Evolutionary conservation across 805 yeast species (phyloP).

Genomic region (Candida namnaoensis): DNA sequence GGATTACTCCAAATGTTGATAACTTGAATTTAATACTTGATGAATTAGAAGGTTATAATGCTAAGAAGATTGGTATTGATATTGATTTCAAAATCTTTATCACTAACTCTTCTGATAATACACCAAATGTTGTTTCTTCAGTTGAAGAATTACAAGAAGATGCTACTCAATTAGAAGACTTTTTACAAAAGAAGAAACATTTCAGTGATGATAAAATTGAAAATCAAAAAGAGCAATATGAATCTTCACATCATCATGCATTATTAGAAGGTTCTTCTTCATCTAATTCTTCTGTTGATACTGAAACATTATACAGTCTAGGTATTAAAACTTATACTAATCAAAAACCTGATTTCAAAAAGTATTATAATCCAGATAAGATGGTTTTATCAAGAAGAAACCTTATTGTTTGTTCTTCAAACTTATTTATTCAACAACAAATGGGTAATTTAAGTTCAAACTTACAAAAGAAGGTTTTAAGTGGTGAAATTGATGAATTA

Average conservation of each 20-base stretch:
- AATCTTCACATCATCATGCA: neutral
- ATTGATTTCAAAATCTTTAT: slow-evolving; percentile 16
- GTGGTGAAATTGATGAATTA: slow-evolving; percentile 28
- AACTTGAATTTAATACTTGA: neutral
- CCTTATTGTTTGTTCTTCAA: slow-evolving; percentile 39
- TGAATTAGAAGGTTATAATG: neutral
- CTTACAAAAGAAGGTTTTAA: slow-evolving; percentile 26
- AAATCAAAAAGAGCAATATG: neutral
- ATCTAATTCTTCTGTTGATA: neutral
- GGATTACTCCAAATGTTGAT: slow-evolving; percentile 23
- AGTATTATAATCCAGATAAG: slow-evolving; percentile 1
- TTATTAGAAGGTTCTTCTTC: neutral
- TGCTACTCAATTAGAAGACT: neutral
- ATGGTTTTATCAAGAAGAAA: slow-evolving; percentile 23
- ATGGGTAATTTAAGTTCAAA: slow-evolving; percentile 31
- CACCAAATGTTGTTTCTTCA: neutral
- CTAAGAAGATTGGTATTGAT: slow-evolving; percentile 13
- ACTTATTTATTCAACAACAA: slow-evolving; percentile 22
- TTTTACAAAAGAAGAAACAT: too few species aligned
- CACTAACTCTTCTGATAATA: slow-evolving; percentile 17
- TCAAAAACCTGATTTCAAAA: slow-evolving; percentile 9
- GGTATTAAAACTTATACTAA: slow-evolving; percentile 2
- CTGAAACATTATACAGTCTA: neutral
- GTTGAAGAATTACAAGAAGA: slow-evolving; percentile 6
- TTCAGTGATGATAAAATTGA: too few species aligned